Evolutionary conservation across 2,329 filamentous ascomycete genomes (phyloP), one percentile per base, ranked within the genome.

Genomic region (Aspergillus neoniger): DNA sequence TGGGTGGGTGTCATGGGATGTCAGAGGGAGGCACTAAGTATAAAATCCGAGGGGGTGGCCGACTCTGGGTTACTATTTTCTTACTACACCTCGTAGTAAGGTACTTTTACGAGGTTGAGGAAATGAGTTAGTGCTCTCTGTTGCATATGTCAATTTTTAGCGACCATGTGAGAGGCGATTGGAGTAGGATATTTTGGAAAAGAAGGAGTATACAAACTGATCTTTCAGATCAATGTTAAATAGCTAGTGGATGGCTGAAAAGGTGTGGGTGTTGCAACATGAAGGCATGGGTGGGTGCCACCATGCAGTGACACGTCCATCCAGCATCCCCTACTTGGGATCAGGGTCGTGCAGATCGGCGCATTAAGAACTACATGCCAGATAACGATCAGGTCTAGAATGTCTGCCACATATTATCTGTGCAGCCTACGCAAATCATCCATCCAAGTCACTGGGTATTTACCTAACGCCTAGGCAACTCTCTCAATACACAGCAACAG

Each of bases 391-490:
- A 36, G 12, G 12, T 15, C 32, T 36, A 14, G 32, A 36, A 36
- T 36, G 32, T 36, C 32, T 36, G 32, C 12, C 32, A 36, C 12
- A 14, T 14, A 36, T 0, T 3, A 36, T 14, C 32, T 12, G 32
- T 56, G 30, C 52, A 38, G 39, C n/a, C 53, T 54, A 59, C 23
- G 58, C 44, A 32, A 44, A 48, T 50, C 53, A 59, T 44, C 58
- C 60, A 59, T 58, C 32, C 32, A 63, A 61, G 57, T 67, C 65
- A 69, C 65, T 72, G 73, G 72, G 73, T 75, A 75, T 74, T 73
- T 73, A 69, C 70, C 57, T 63, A 74, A 73, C 68, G 70, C 69
- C 67, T 67, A 58, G 60, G 58, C 65, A 67, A 62, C 65, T 55
- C 63, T 63, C 62, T 66, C 54, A 66, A 63, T 58, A 60, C 67